Evolutionary conservation across 306 rosid species (phyloP).

Genomic region (Casuarina cunninghamiana): DNA sequence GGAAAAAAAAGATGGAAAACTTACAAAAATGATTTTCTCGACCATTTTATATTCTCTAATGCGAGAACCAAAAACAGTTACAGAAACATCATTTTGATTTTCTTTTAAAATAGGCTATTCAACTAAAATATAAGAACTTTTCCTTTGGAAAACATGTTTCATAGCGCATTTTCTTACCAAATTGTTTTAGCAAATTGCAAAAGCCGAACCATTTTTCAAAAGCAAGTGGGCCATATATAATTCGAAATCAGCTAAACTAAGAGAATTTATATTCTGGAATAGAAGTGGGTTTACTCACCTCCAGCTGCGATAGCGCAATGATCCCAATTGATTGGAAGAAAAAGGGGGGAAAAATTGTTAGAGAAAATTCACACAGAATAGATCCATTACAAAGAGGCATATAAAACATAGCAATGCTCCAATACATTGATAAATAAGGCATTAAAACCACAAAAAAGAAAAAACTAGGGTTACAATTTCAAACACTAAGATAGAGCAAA

Average conservation of each 20-base stretch:
- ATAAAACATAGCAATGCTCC: slow-evolving; percentile 1
- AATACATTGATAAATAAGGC: background rate
- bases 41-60: background rate
- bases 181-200: background rate
- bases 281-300: slow-evolving; percentile 52
- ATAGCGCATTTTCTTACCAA: background rate
- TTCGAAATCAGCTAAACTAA: background rate
- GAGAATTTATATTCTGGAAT: slow-evolving; percentile 4
- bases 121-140: background rate
- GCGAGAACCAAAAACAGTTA: background rate
- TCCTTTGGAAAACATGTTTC: background rate
- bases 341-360: slow-evolving; percentile 28
- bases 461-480: background rate
- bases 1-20: background rate
- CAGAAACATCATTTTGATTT: background rate
- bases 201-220: background rate
- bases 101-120: background rate
- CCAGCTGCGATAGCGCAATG: slow-evolving; percentile 50
- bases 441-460: background rate
- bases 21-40: background rate
- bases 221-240: background rate
- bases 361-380: slow-evolving; percentile 15
- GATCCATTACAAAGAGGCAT: background rate
- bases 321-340: slow-evolving; percentile 33
- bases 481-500: background rate